Evolutionary conservation across 345 rosid species (phyloP).

Genomic region (Hirschfeldia incana): DNA sequence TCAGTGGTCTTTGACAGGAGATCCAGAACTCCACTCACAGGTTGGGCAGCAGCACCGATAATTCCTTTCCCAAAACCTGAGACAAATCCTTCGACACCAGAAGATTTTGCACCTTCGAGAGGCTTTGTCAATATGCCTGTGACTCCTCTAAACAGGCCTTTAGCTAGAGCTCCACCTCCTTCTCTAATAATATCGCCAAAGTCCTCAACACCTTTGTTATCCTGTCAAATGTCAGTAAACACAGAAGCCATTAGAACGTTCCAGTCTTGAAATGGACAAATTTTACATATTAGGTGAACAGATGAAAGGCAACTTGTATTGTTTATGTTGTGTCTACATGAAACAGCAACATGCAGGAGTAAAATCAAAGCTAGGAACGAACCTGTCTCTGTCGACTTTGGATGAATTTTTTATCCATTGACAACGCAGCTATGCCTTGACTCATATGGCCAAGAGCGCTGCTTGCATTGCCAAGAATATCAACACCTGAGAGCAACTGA

Average conservation of each 20-base stretch:
- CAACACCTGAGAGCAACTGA: constrained; percentile 94
- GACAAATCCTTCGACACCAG: constrained; percentile 97
- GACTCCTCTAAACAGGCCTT: constrained; percentile 96
- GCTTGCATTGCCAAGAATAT: constrained; percentile 97
- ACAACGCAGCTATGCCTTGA: constrained; percentile 96
- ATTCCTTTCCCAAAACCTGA: constrained; percentile 98
- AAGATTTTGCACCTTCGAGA: constrained; percentile 93
- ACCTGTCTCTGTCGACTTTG: constrained; percentile 98
- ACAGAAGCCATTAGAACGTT: constrained; percentile 12
- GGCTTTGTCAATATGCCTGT: constrained; percentile 98
- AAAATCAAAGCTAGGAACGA: constrained; percentile 22
- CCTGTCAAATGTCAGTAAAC: constrained; percentile 51
- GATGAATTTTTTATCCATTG: constrained; percentile 97
- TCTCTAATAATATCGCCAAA: constrained; percentile 92
- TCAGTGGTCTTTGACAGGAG: constrained; percentile 98
- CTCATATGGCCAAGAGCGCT: constrained; percentile 99
- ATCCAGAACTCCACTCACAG: constrained; percentile 97
- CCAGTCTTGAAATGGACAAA: neutral
- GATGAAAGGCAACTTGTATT: constrained; percentile 9
- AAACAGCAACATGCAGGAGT: constrained; percentile 18
- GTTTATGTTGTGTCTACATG: constrained; percentile 10
- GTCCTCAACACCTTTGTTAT: constrained; percentile 95
- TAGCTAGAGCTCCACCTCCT: constrained; percentile 99
- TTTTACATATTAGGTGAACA: neutral
- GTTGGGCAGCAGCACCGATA: constrained; percentile 99